These are phyloP conservation scores for Lipomyces lipofer DNA, from an alignment of 805 yeast species.

Conservation along the genomic window DNA sequence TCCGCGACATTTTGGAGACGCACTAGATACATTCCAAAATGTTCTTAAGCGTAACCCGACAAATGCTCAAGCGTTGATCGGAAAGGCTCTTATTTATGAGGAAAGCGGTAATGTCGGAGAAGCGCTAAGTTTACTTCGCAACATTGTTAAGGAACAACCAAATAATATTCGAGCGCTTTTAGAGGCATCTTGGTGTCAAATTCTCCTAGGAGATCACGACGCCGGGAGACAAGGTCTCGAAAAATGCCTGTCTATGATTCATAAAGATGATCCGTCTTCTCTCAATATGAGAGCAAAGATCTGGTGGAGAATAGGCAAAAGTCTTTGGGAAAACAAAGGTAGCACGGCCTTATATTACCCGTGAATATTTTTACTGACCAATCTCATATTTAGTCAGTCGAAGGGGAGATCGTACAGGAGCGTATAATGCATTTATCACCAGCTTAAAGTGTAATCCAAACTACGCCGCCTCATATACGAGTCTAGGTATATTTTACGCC, in stretches of 20 bases:
- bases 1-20: slow-evolving; percentile 80
- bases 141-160: slow-evolving; percentile 53
- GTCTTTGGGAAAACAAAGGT: slow-evolving; percentile 45
- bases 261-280: slow-evolving; percentile 55
- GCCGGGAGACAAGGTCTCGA: slow-evolving; percentile 56
- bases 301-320: slow-evolving; percentile 73
- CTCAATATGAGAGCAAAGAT: slow-evolving; percentile 59
- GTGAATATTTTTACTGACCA: not conserved
- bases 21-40: slow-evolving; percentile 66
- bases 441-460: slow-evolving; percentile 65
- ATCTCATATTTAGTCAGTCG: slow-evolving; percentile 34
- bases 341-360: not conserved
- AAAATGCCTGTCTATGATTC: slow-evolving; percentile 46
- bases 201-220: slow-evolving; percentile 52
- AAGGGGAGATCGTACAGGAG: slow-evolving; percentile 42
- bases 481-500: slow-evolving; percentile 73
- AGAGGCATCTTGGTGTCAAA: slow-evolving; percentile 78
- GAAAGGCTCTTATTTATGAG: slow-evolving; percentile 74
- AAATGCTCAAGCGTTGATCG: slow-evolving; percentile 67
- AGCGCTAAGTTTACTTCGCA: slow-evolving; percentile 56
- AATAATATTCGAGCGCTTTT: slow-evolving; percentile 59
- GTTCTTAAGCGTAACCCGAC: slow-evolving; percentile 51
- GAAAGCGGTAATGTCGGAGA: slow-evolving; percentile 59
- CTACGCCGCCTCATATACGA: slow-evolving; percentile 77
- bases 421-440: slow-evolving; percentile 56